Percentiles rank a stretch among this genome's conserved stretches.
Conservation (phyloP, 495 filamentous ascomycete species). For the Trichoderma reesei region DNA sequence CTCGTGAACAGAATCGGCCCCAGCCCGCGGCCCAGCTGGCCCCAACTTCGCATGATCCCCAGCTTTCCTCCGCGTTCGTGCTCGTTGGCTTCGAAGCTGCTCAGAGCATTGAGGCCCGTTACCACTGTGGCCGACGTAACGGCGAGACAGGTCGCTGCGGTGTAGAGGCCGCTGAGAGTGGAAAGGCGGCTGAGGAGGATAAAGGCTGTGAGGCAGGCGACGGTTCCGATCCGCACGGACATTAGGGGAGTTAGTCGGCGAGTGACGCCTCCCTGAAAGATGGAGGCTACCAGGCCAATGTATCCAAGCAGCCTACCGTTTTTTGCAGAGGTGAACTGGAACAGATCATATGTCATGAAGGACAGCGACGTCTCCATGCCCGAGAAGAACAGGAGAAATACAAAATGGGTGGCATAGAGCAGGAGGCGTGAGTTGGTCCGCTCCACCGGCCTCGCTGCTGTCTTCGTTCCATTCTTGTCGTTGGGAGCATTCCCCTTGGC, state of each 20-base stretch:
- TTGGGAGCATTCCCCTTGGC: slow-evolving; percentile 16
- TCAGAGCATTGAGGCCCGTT: slow-evolving; percentile 82
- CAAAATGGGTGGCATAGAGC: slow-evolving; percentile 79
- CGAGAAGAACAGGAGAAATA: slow-evolving; percentile 92
- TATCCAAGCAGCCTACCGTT: slow-evolving; percentile 86
- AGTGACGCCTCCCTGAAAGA: slow-evolving; percentile 79
- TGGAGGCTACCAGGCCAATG: slow-evolving; percentile 83
- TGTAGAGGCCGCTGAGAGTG: slow-evolving; percentile 59
- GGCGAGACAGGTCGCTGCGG: slow-evolving; percentile 71
- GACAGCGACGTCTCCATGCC: slow-evolving; percentile 95
- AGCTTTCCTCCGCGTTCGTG: slow-evolving; percentile 76
- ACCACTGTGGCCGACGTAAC: slow-evolving; percentile 90
- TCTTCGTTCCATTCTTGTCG: slow-evolving; percentile 15
- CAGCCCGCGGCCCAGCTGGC: slow-evolving; percentile 76
- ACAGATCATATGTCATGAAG: slow-evolving; percentile 94
- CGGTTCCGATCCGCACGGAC: slow-evolving; percentile 68
- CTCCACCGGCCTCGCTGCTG: slow-evolving; percentile 15
- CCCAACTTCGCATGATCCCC: slow-evolving; percentile 71
- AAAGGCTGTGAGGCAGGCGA: slow-evolving; percentile 69
- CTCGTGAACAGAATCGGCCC: slow-evolving; percentile 87
- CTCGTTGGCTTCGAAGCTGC: slow-evolving; percentile 76
- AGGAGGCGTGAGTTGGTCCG: slow-evolving; percentile 72
- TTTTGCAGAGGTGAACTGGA: slow-evolving; percentile 62
- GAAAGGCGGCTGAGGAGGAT: slow-evolving; percentile 62
- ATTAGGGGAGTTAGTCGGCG: slow-evolving; percentile 69